Evolutionary conservation across 108 stramenopile species (phyloP), one percentile per base, ranked within the genome.

Genomic region (Skeletonema costatum): DNA sequence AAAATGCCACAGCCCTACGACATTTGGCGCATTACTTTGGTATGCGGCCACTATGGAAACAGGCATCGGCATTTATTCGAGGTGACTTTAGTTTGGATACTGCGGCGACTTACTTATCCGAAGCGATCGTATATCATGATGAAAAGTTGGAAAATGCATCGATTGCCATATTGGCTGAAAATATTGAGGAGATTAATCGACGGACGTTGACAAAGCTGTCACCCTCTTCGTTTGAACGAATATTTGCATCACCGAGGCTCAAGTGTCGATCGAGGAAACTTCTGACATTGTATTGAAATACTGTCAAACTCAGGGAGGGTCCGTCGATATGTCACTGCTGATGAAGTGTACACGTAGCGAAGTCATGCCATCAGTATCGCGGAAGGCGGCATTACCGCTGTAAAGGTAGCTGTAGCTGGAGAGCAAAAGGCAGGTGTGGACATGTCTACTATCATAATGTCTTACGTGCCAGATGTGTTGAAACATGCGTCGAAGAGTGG

Each of bases 21-120:
- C 78, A 83, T 50, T 61, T 86, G 35, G 78, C 86, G n/a, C 71
- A 68, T 77, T 86, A 82, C 42, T 86, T 86, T 75, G 82, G 79
- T 9, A 81, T 86, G 14, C 65, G 78, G 10, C 60, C 82, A 38
- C 70, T 86, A 6, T 86, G 78, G 76, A 80, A 83, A 60, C 58
- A 50, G 21, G 82, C 82, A 38, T 74, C 75, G 17, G 75, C 63
- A 13, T 86, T 81, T 36, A 81, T 86, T 60, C 69, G 65, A 32
- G 74, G 66, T 7, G 83, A 86, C 48, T 76, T 86, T 58, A 70
- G 64, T 14, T 44, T 83, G 8, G 62, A 71, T 14, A 84, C 82
- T 0, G 78, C 79, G 0, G 73, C 78, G 1, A 72, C 64, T 2
- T 86, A 86, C 58, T 51, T 86, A 12, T 62, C 70, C 5, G 86